Evolutionary conservation across 108 stramenopile genomes (phyloP).

Genomic region (Cyclotella kingstonii): DNA sequence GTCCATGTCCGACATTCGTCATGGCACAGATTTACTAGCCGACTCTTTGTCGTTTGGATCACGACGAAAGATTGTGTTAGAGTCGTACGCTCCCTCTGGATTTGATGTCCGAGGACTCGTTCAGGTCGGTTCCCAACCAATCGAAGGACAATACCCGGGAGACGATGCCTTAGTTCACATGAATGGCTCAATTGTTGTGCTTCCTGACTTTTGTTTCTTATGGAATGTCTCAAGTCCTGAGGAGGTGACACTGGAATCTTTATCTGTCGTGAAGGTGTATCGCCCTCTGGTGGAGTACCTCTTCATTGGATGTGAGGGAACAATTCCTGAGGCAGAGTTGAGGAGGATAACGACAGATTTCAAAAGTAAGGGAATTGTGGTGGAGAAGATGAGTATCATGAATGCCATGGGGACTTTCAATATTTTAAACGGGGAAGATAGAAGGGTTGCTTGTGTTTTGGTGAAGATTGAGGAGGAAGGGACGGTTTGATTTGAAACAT

Average conservation of each 20-base stretch:
- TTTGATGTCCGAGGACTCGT: slow-evolving; percentile 63
- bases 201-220: slow-evolving; percentile 66
- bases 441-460: slow-evolving; percentile 66
- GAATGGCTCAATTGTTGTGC: slow-evolving; percentile 60
- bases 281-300: slow-evolving; percentile 63
- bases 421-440: slow-evolving; percentile 86
- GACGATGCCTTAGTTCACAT: slow-evolving; percentile 55
- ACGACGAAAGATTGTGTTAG: slow-evolving; percentile 48
- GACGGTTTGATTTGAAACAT: background rate
- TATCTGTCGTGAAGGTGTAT: slow-evolving; percentile 50
- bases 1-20: slow-evolving; percentile 37
- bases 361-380: slow-evolving; percentile 43
- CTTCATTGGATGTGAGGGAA: slow-evolving; percentile 58
- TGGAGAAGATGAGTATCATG: slow-evolving; percentile 62
- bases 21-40: slow-evolving; percentile 58
- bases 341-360: slow-evolving; percentile 51
- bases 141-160: slow-evolving; percentile 25
- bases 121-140: slow-evolving; percentile 38
- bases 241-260: slow-evolving; percentile 62
- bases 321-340: slow-evolving; percentile 50
- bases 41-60: slow-evolving; percentile 47
- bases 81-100: slow-evolving; percentile 56
- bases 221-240: slow-evolving; percentile 49
- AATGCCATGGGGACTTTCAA: slow-evolving; percentile 87
- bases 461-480: slow-evolving; percentile 37